Evolutionary conservation across 441 rosid species (phyloP).

Genomic region (Euphorbia celastroides): DNA sequence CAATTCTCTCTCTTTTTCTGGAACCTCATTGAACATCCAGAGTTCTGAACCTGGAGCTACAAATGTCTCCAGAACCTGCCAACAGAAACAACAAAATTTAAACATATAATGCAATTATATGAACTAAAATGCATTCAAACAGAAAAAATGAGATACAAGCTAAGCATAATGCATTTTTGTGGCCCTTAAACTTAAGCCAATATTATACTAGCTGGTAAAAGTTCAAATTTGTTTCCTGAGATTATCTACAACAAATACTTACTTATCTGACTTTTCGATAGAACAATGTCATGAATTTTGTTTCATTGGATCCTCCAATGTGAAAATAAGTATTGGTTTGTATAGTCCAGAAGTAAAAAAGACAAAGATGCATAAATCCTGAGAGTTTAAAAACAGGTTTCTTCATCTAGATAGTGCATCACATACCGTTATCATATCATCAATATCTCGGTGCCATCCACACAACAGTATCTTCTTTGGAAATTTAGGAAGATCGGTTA

Average conservation of each 20-base stretch:
- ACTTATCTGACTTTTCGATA: no score
- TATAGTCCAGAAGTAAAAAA: no score
- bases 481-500: constrained; percentile 71
- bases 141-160: background rate
- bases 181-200: background rate
- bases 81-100: background rate
- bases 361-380: background rate
- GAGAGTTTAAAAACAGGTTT: background rate
- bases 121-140: background rate
- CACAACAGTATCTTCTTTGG: constrained; percentile 87
- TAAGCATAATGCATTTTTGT: background rate
- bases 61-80: constrained; percentile 71
- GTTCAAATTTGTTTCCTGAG: no score
- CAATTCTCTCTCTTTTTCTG: constrained; percentile 69
- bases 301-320: no score
- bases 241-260: no score
- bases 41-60: constrained; percentile 89
- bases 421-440: constrained; percentile 85
- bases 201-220: no score
- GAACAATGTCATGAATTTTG: no score
- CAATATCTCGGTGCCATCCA: constrained; percentile 97
- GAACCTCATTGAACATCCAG: constrained; percentile 95
- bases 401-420: background rate
- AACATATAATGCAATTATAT: background rate
- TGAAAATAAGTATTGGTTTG: no score